phyloP scores from a whole-genome alignment of 192 early-diverging fungal species.

The Podila minutissima region DNA sequence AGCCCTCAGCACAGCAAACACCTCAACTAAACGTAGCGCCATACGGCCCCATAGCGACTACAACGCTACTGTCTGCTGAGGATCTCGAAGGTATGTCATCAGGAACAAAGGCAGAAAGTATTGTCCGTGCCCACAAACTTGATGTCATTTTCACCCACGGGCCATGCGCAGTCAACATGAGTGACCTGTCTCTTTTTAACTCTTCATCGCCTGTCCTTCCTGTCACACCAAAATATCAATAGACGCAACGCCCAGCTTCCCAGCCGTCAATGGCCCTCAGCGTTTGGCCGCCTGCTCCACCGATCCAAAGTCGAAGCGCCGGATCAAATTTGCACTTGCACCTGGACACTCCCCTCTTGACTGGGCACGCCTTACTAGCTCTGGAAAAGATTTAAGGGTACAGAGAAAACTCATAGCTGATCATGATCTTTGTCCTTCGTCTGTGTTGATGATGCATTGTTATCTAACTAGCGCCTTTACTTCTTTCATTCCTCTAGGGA shows the following conservation, averaged over 20 bases:
- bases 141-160: no score
- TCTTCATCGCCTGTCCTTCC: neutral
- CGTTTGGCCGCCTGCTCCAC: slow-evolving; percentile 46
- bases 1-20: neutral
- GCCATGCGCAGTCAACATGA: neutral
- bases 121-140: no score
- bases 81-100: neutral
- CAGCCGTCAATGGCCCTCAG: slow-evolving; percentile 48
- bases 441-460: neutral
- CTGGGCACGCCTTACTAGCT: slow-evolving; percentile 87
- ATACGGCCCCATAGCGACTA: neutral
- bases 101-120: no score
- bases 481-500: slow-evolving; percentile 54
- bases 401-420: neutral
- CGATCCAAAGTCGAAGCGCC: slow-evolving; percentile 47
- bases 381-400: slow-evolving; percentile 77
- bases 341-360: slow-evolving; percentile 92
- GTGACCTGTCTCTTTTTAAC: neutral
- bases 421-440: neutral
- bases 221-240: neutral
- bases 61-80: neutral
- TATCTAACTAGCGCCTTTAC: neutral
- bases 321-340: slow-evolving; percentile 80
- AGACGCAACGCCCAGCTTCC: slow-evolving; percentile 41
- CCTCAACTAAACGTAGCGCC: neutral